Percentiles rank a stretch among this genome's conserved stretches.
phyloP scores from a whole-genome alignment of 495 filamentous ascomycete genomes.

The Neurospora pannonica region DNA sequence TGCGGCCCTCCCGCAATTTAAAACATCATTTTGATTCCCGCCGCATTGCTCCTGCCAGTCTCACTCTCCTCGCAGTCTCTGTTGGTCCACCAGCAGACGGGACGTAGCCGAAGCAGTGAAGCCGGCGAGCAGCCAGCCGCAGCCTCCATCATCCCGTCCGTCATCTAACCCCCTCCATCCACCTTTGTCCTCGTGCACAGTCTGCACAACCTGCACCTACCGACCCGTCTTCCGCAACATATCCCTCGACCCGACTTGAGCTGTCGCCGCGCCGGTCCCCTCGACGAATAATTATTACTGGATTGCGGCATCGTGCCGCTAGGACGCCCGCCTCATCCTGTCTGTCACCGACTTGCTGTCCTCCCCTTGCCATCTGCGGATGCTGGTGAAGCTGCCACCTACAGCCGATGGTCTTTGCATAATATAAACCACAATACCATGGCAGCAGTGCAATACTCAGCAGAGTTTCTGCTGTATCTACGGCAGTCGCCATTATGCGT shows the following conservation, averaged over 20 bases:
- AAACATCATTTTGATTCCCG: background rate
- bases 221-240: background rate
- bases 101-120: background rate
- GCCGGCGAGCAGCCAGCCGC: background rate
- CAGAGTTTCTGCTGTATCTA: constrained; percentile 68
- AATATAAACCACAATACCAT: constrained; percentile 23
- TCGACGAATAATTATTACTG: background rate
- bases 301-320: background rate
- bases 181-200: background rate
- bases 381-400: background rate
- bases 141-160: background rate
- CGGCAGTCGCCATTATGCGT: constrained; percentile 74
- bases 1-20: background rate
- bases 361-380: background rate
- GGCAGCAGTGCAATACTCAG: constrained; percentile 55
- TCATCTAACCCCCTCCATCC: background rate
- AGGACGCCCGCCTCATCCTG: background rate
- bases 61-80: background rate
- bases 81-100: background rate
- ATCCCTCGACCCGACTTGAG: background rate
- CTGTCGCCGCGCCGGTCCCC: background rate
- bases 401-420: constrained; percentile 16
- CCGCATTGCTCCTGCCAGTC: background rate
- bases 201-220: background rate
- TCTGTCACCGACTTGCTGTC: background rate